Percentiles rank a stretch among this genome's conserved stretches.
phyloP scores from a whole-genome alignment of 2,329 filamentous ascomycete genomes.

The Tolypocladium tropicale region DNA sequence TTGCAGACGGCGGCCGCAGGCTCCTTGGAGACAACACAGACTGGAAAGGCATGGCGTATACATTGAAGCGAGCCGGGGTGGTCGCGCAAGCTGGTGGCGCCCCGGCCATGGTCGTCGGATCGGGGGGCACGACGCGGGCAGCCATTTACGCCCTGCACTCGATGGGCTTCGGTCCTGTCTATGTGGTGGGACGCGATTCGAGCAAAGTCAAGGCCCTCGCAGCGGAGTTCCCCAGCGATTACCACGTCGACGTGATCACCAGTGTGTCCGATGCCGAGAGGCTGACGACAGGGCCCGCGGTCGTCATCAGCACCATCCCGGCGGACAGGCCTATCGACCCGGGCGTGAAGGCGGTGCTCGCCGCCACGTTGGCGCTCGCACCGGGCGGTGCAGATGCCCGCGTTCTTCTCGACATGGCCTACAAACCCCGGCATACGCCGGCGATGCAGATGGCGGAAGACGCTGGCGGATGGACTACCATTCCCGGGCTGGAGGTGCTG shows the following conservation, averaged over 20 bases:
- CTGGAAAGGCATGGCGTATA: constrained; percentile 83
- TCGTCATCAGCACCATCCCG: constrained; percentile 85
- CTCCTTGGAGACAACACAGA: constrained; percentile 90
- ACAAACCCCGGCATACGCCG: constrained; percentile 75
- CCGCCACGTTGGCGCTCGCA: constrained; percentile 35
- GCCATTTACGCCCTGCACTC: constrained; percentile 80
- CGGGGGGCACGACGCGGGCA: constrained; percentile 83
- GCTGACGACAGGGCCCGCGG: constrained; percentile 41
- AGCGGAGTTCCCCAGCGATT: constrained; percentile 61
- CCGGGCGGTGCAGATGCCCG: constrained; percentile 26
- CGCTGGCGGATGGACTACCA: constrained; percentile 63
- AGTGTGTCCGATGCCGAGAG: constrained; percentile 36
- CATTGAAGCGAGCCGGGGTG: constrained; percentile 60
- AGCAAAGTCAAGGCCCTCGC: constrained; percentile 59
- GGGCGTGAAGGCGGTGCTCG: constrained; percentile 55
- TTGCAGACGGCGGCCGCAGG: constrained; percentile 31
- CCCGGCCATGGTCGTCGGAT: constrained; percentile 75
- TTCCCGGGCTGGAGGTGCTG: constrained; percentile 81
- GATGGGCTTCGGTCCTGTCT: constrained; percentile 78
- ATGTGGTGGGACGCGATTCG: constrained; percentile 69
- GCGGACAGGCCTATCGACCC: constrained; percentile 76
- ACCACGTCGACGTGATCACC: constrained; percentile 56
- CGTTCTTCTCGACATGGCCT: constrained; percentile 89
- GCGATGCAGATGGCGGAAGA: constrained; percentile 76
- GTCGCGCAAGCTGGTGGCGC: constrained; percentile 18